phyloP scores from a whole-genome alignment of 306 rosid genomes.

The Lathyrus sativus region DNA sequence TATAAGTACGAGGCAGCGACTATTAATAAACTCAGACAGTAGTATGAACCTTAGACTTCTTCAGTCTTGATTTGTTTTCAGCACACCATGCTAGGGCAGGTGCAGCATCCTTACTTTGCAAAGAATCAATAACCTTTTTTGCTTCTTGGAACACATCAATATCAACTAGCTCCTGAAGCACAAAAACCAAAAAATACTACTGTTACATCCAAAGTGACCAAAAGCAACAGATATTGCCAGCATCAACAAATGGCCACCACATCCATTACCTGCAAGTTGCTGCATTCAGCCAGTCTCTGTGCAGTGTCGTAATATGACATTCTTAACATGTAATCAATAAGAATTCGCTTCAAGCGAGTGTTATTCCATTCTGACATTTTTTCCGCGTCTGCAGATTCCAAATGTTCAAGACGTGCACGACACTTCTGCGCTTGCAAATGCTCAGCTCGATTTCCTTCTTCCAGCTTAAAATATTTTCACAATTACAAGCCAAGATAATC shows the following conservation, averaged over 20 bases:
- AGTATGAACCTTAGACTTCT: constrained; percentile 77
- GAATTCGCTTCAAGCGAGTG: constrained; percentile 83
- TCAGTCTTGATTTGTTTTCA: constrained; percentile 91
- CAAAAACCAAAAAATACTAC: constrained; percentile 23
- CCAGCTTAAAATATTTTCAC: constrained; percentile 61
- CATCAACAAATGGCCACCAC: constrained; percentile 15
- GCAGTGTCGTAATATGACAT: constrained; percentile 93
- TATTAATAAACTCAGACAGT: constrained; percentile 26
- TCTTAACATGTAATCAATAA: constrained; percentile 95
- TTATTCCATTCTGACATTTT: constrained; percentile 73
- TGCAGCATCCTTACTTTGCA: constrained; percentile 80
- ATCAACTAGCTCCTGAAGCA: constrained; percentile 84
- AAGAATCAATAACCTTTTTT: constrained; percentile 77
- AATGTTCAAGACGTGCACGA: constrained; percentile 72
- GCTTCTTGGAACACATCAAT: constrained; percentile 93
- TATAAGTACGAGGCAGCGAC: constrained; percentile 4
- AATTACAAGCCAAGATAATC: constrained; percentile 26
- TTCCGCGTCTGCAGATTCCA: constrained; percentile 79
- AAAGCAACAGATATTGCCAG: constrained; percentile 33
- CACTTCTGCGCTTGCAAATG: constrained; percentile 87
- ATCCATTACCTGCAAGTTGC: constrained; percentile 69
- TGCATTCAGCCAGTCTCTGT: constrained; percentile 67
- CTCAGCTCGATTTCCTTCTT: constrained; percentile 78
- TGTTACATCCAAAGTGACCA: constrained; percentile 12
- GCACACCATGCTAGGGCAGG: constrained; percentile 97